Conservation (phyloP, 2,329 filamentous ascomycete species). For the Ilyonectria robusta region DNA sequence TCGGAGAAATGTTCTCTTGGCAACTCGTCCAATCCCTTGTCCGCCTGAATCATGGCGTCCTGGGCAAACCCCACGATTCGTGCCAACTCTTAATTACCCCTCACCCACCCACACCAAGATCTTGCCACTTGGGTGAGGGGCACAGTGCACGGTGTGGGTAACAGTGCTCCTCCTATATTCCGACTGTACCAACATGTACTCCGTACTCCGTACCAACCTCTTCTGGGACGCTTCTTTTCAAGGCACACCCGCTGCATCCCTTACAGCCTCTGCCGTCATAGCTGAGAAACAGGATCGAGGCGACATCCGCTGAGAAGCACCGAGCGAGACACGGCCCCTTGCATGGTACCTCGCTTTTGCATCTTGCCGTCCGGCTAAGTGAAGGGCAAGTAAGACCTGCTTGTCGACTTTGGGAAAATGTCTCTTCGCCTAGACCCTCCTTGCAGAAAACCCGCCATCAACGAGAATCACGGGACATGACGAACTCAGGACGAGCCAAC, state of each 20-base stretch:
- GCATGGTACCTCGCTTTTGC: not conserved
- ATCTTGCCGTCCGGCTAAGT: not conserved
- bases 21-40: not conserved
- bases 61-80: constrained; percentile 1
- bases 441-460: not conserved
- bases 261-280: not conserved
- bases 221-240: not conserved
- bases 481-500: not conserved
- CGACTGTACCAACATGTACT: not conserved
- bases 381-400: not conserved
- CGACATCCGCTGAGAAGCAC: not conserved
- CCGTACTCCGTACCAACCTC: not conserved
- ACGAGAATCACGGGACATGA: not conserved
- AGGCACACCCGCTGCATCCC: not conserved
- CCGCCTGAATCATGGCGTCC: not conserved
- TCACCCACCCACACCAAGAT: not conserved
- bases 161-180: not conserved
- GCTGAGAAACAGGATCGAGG: not conserved
- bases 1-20: not conserved
- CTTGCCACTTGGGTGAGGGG: not conserved
- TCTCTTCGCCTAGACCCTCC: not conserved
- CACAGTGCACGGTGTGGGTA: not conserved
- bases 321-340: not conserved
- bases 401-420: not conserved
- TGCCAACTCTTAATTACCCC: not conserved